Evolutionary conservation across 352 stramenopile genomes (phyloP), one percentile per base, ranked within the genome.

Genomic region (Globisporangium camurandrum): DNA sequence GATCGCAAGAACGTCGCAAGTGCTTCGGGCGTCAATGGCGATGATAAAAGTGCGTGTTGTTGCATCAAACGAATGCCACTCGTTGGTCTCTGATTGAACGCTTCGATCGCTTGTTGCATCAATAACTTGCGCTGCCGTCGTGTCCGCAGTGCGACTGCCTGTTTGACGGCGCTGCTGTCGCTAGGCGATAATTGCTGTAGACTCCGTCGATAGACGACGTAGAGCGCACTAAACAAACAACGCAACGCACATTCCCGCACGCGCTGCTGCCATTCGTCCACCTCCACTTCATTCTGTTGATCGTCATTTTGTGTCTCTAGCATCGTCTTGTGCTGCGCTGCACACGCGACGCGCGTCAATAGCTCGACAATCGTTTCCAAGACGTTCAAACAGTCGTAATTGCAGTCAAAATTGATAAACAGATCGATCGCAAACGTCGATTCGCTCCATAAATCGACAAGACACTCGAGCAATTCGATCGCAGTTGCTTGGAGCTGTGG

Each of bases 361-460:
- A 68, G 8, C 72, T 62, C 1, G 71, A 65, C n/a, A 73, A n/a
- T n/a, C 85, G 34, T 86, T 81, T 34, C 86, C 93, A 45, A 99
- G 83, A 4, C 87, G 69, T 48, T 98, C 95, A 62, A 98, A 99
- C 5, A 99, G 63, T 97, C 87, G n/a, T 96, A 83, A 56, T 98
- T 95, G 59, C 96, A 99, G 69, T 99, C 97, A 69, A 99, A 99
- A 61, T 99, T 99, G 28, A 98, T 84, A 59, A 99, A 99, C 11
- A 99, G 58, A 62, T 99, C 96, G 4, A 95, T 83, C 47, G 99
- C 85, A 1, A 99, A 61, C 9, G 84, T 90, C 30, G 95, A 80
- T 66, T 99, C 96, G 11, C 91, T 70, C 38, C 97, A 95, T 44
- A 99, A 93, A 53, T 99, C 96, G 7, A 99, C 75, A 5, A 99